phyloP scores from a whole-genome alignment of 129 eudicot species.

The Gnaphalium uliginosum region DNA sequence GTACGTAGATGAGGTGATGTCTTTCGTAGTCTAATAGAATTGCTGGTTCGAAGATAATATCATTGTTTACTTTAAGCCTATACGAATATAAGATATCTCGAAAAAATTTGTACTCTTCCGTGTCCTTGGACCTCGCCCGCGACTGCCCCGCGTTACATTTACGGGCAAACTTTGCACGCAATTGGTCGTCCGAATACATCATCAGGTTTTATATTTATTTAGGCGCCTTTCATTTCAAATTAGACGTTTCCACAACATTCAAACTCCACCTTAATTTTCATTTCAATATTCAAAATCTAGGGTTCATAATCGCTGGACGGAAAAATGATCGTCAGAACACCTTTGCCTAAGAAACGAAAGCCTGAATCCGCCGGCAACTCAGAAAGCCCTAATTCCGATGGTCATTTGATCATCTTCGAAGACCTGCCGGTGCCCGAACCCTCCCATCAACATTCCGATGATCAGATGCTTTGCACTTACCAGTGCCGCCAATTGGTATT shows the following conservation, averaged over 20 bases:
- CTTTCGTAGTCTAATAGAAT: too few relatives aligned
- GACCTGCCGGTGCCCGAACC: constrained; percentile 53
- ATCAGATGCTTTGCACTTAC: constrained; percentile 89
- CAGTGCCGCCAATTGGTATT: constrained; percentile 92
- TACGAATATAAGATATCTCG: too few relatives aligned
- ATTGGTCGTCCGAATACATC: too few relatives aligned
- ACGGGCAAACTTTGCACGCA: too few relatives aligned
- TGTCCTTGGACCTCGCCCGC: too few relatives aligned
- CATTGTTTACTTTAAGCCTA: too few relatives aligned
- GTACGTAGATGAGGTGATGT: too few relatives aligned
- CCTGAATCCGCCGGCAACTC: constrained; percentile 43
- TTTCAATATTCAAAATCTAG: constrained; percentile 11
- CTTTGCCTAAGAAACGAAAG: constrained; percentile 65
- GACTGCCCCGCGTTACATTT: too few relatives aligned
- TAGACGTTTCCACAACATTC: constrained; percentile 15
- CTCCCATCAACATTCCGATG: constrained; percentile 47
- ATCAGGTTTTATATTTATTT: too few relatives aligned
- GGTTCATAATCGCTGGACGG: not conserved
- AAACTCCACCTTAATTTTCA: constrained; percentile 18
- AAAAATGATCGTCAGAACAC: constrained; percentile 75
- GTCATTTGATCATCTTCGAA: constrained; percentile 63
- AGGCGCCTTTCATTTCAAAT: constrained; percentile 51
- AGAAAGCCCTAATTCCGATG: constrained; percentile 59
- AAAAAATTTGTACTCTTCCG: too few relatives aligned
- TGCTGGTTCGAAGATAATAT: too few relatives aligned